phyloP scores from a whole-genome alignment of 495 filamentous ascomycete genomes.

The Podospora australis region DNA sequence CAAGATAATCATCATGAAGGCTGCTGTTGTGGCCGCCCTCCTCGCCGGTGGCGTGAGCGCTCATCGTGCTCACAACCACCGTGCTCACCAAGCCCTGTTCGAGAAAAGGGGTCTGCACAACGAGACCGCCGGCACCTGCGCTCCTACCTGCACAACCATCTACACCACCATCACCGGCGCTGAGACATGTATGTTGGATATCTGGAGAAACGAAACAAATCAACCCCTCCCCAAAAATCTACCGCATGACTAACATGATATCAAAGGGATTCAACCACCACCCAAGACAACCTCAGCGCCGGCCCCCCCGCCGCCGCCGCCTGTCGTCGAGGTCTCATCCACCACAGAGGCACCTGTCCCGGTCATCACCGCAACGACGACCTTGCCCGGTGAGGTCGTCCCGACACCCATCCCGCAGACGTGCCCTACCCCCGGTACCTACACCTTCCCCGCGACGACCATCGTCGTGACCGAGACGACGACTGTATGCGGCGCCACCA shows the following conservation, averaged over 20 bases:
- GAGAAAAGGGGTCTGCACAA: slow-evolving; percentile 38
- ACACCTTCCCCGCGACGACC: slow-evolving; percentile 75
- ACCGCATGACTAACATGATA: too few relatives aligned
- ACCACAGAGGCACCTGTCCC: slow-evolving; percentile 10
- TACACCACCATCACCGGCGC: slow-evolving; percentile 52
- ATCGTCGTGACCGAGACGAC: slow-evolving; percentile 59
- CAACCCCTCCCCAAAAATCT: slow-evolving; percentile 5
- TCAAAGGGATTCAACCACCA: slow-evolving; percentile 34
- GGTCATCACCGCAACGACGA: slow-evolving; percentile 16
- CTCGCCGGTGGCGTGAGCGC: slow-evolving; percentile 58
- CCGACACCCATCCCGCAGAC: slow-evolving; percentile 62
- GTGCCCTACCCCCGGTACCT: slow-evolving; percentile 65
- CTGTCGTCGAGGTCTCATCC: slow-evolving; percentile 7
- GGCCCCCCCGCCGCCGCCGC: neutral
- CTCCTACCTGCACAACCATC: slow-evolving; percentile 65
- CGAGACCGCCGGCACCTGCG: slow-evolving; percentile 34
- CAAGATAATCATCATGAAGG: slow-evolving; percentile 54
- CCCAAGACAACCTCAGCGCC: slow-evolving; percentile 23
- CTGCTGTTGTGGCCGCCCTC: slow-evolving; percentile 55
- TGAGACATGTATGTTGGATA: slow-evolving; percentile 42
- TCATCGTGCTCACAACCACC: slow-evolving; percentile 47
- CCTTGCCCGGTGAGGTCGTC: slow-evolving; percentile 36
- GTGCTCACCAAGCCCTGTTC: slow-evolving; percentile 55
- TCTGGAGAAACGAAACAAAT: slow-evolving; percentile 1
- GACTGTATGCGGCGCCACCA: slow-evolving; percentile 59